A percentile compares a stretch with the other conserved stretches of the same genome.
phyloP scores from a whole-genome alignment of 2,329 filamentous ascomycete genomes.

The Sporothrix phasma region DNA sequence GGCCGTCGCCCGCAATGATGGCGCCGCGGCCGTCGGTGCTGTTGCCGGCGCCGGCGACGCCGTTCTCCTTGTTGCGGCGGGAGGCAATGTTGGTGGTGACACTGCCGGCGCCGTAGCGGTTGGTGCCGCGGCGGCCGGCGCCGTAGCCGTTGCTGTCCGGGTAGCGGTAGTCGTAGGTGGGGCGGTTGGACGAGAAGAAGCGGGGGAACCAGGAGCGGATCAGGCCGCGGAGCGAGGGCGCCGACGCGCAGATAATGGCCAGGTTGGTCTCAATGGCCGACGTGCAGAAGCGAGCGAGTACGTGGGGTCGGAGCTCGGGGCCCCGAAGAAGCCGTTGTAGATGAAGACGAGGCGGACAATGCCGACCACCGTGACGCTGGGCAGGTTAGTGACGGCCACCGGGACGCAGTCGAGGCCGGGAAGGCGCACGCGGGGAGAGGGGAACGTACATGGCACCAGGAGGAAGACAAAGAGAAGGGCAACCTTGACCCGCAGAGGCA shows the following conservation, averaged over 20 bases:
- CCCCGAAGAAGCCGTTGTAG: conserved; percentile 26
- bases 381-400: not conserved
- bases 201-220: conserved; percentile 19
- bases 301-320: conserved; percentile 21
- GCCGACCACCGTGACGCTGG: conserved; percentile 29
- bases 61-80: conserved; percentile 6
- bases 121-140: not conserved
- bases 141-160: conserved; percentile 8
- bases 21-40: not conserved
- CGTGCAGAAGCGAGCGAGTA: conserved; percentile 28
- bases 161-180: conserved; percentile 14
- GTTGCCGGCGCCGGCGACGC: not conserved
- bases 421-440: not conserved
- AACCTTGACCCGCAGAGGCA: conserved; percentile 24
- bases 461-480: conserved; percentile 26
- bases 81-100: conserved; percentile 13
- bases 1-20: not conserved
- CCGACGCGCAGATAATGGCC: conserved; percentile 34
- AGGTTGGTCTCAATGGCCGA: conserved; percentile 33
- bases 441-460: conserved; percentile 24
- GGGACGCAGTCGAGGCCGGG: not conserved
- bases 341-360: conserved; percentile 28
- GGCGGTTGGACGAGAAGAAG: conserved; percentile 17
- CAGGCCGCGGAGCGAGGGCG: conserved; percentile 18
- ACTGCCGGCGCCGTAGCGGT: conserved; percentile 14